A percentile compares a stretch with the other conserved stretches of the same genome.
phyloP scores from a whole-genome alignment of 2,329 filamentous ascomycete genomes.

The Massarina eburnea region DNA sequence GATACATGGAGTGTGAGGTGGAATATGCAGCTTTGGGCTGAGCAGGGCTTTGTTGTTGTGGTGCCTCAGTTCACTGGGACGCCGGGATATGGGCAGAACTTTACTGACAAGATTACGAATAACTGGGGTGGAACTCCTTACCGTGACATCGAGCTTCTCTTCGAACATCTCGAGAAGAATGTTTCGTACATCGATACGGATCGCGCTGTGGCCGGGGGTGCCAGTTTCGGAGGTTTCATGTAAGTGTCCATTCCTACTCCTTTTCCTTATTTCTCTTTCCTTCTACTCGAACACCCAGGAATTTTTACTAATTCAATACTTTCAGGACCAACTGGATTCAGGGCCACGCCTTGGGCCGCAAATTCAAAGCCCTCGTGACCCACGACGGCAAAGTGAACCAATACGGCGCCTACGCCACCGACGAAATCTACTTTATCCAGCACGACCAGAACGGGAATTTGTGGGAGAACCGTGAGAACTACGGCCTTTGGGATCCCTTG shows the following conservation, averaged over 20 bases:
- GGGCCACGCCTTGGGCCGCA: conserved; percentile 76
- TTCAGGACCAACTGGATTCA: conserved; percentile 74
- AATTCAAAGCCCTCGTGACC: conserved; percentile 84
- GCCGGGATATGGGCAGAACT: conserved; percentile 76
- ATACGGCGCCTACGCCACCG: conserved; percentile 50
- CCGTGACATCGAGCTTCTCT: conserved; percentile 75
- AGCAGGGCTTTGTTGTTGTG: conserved; percentile 83
- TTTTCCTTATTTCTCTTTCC: background rate
- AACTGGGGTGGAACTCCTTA: conserved; percentile 88
- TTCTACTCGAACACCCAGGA: background rate
- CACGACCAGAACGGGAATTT: conserved; percentile 46
- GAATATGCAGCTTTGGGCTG: conserved; percentile 83
- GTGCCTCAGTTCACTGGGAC: conserved; percentile 81
- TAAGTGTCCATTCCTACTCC: conserved; percentile 4
- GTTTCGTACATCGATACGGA: conserved; percentile 68
- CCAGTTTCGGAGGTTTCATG: conserved; percentile 51
- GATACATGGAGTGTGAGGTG: conserved; percentile 79
- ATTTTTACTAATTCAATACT: conserved; percentile 1
- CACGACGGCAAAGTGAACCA: conserved; percentile 81
- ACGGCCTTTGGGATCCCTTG: conserved; percentile 61
- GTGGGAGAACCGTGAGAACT: conserved; percentile 49
- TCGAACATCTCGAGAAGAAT: conserved; percentile 70
- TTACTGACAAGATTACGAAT: conserved; percentile 73
- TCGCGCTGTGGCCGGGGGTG: conserved; percentile 73
- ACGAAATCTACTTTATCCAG: conserved; percentile 56